Base-by-base conservation (phyloP, 805 yeast genomes). In the Grigorovia transvaalensis region DNA sequence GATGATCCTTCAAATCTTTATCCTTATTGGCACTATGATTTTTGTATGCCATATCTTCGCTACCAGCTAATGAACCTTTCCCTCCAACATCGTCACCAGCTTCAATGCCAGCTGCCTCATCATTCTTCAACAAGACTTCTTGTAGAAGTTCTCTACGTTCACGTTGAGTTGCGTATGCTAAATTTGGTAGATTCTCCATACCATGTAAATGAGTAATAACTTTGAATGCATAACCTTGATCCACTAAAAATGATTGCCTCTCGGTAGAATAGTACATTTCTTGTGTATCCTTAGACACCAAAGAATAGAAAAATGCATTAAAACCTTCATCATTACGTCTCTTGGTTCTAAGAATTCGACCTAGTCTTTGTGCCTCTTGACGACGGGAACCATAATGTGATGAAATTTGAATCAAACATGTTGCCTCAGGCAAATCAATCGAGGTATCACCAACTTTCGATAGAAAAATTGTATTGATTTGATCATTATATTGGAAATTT, bases 241-340 rank as follows among this genome's bases (percentile, higher is more conserved):
- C 99, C 43, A 93, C 99, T 71, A 93, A 76, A 61, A 93, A 93
- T 1, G 99, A 99, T 71, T 93, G 99, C 67, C 99, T 79, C 69
- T 93, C 93, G 1, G 99, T 93, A 0, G 97, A 90, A 66, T 93
- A 93, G 69, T 88, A 93, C 99, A 93, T 93, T 66, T 93, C 99
- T 70, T 91, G 97, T 0, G 99, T 93, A 66, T 93, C 99, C 67
- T 93, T 93, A 1, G 97, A 89, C 9, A 93, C 99, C 46, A 93
- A 73, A 2, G 96, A 88, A 68, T 93, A 93, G 69, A 93, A 93
- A 61, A 93, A 93, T 0, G 99, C 99, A 69, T 93, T 93, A 71
- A 93, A 93, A 50, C 99, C 99, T 69, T 93, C 98, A 69, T 93
- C 99, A 62, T 93, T 93, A 74, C 99, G 83, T 73, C 99, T 79